These are phyloP conservation scores for Acephala macrosclerotiorum DNA, from an alignment of 2,329 filamentous ascomycete genomes.

Conservation along the genomic window DNA sequence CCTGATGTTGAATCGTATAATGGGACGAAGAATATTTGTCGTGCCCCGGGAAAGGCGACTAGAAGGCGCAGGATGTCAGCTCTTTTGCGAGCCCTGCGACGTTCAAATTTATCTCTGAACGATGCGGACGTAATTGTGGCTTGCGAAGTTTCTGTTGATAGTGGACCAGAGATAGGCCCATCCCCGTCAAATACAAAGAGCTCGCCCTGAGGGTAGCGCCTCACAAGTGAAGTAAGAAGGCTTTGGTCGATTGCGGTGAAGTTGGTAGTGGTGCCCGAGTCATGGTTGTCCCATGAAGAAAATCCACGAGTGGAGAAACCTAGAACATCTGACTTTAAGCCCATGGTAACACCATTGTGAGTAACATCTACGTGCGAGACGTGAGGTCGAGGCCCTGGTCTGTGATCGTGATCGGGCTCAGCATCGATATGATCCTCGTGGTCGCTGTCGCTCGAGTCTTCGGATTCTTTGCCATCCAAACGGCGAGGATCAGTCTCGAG, in stretches of 20 bases:
- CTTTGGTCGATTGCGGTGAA: conserved; percentile 35
- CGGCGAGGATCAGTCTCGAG: conserved; percentile 32
- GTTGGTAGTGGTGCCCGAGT: conserved; percentile 7
- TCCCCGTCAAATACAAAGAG: conserved; percentile 39
- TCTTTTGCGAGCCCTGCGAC: conserved; percentile 23
- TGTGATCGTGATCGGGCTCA: conserved; percentile 6
- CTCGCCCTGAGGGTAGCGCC: conserved; percentile 39
- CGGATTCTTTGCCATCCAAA: conserved; percentile 15
- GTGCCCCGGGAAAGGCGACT: conserved; percentile 50
- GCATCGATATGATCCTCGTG: neutral
- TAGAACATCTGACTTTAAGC: conserved; percentile 35
- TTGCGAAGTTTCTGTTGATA: conserved; percentile 6
- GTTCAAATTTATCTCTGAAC: conserved; percentile 22
- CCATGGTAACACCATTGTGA: conserved; percentile 1
- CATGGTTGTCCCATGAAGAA: conserved; percentile 32
- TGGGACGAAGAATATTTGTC: conserved; percentile 55
- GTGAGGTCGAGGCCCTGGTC: conserved; percentile 30
- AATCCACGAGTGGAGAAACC: conserved; percentile 36
- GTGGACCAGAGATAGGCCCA: conserved; percentile 27
- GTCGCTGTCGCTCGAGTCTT: conserved; percentile 21
- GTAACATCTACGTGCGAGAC: neutral
- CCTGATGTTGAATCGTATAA: conserved; percentile 54
- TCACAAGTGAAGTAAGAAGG: conserved; percentile 34
- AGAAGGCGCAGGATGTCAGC: conserved; percentile 41
- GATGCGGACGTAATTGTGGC: conserved; percentile 3